Evolutionary conservation across 1,284 basidiomycete genomes (phyloP), one percentile per base, ranked within the genome.

Genomic region (Heliocybe sulcata): DNA sequence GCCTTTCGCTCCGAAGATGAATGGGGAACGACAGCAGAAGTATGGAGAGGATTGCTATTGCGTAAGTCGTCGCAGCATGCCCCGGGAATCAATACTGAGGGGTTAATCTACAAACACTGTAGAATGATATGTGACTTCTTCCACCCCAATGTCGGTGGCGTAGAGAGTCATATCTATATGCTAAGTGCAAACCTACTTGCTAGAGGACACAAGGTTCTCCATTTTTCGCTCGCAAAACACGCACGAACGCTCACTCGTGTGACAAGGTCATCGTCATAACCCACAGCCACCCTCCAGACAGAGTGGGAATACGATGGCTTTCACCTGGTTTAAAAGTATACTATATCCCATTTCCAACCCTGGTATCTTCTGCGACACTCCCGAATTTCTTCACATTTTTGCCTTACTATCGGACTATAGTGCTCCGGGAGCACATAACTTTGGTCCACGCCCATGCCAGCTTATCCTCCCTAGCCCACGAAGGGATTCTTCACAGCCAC

Each of bases 61-160:
- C 38, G 38, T 42, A 42, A 6, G 38, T n/a, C 16, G 19, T n/a
- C 12, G n/a, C 38, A 9, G 29, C 38, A 42, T 6, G 4, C 4
- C 12, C 38, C 12, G 19, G n/a, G 38, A 16, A n/a, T 16, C 19
- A 42, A n/a, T 16, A 42, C 19, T 42, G 12, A 42, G n/a, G 16
- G 4, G 38, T 42, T 42, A 6, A 16, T 31, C 12, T 12, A 31
- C 12, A 12, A 9, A 42, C n/a, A 35, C 45, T 51, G 8, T 55
- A 95, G 92, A 25, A 94, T 99, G 91, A 84, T 98, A 50, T 93
- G 87, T 51, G 96, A 99, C 71, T 99, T 98, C 75, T 99, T 98
- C 74, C 87, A 92, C 66, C 96, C 96, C 0, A 82, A 86, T 59
- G 88, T 97, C 2, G 97, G 97, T 23, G 97, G 97, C 10, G 95